Base-by-base conservation (phyloP, 1,284 basidiomycete species). In the Thecaphora frezii region DNA sequence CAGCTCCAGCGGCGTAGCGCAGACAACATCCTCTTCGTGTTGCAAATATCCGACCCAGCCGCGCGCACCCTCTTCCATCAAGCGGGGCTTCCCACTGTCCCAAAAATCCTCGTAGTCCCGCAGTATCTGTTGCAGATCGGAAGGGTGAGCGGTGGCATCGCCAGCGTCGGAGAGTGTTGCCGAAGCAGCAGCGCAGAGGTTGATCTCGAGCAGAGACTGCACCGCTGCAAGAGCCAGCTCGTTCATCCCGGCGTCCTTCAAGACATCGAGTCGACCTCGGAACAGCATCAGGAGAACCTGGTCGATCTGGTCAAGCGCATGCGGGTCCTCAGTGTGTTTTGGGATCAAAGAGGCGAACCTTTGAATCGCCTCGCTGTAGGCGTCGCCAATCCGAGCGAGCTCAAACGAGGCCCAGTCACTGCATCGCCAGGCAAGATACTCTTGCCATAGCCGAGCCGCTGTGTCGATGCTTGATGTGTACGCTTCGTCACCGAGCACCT, bases 171-270 rank as follows among this genome's bases (percentile, higher is more conserved):
- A 41, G 40, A 41, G n/a, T n/a, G n/a, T n/a, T 18, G 21, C 38
- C 38, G 18, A 28, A 16, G 12, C 41, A 7, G 41, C 13, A 22
- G 18, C n/a, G 26, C 24, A 44, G n/a, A 30, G 26, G 26, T 44
- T 44, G 43, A 44, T 16, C 43, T 44, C 43, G 26, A 44, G 43
- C 43, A 44, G 43, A 5, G 43, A 4, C 14, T 41, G 39, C 12
- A 41, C 19, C 7, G 39, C 14, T 3, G 39, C 39, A 21, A 41
- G 5, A 12, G 39, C 39, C 22, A n/a, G 39, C 39, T 41, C 39
- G 8, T 7, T 24, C 10, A 21, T 21, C 9, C 23, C 23, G 40
- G 21, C 40, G 8, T 3, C 40, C 16, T 22, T 9, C 9, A 41
- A 10, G 19, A 21, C 40, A 18, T 21, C 21, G 40, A 41, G 10